These are phyloP conservation scores for Mitragyna speciosa DNA, from an alignment of 257 asterid species.

Conservation along the genomic window DNA sequence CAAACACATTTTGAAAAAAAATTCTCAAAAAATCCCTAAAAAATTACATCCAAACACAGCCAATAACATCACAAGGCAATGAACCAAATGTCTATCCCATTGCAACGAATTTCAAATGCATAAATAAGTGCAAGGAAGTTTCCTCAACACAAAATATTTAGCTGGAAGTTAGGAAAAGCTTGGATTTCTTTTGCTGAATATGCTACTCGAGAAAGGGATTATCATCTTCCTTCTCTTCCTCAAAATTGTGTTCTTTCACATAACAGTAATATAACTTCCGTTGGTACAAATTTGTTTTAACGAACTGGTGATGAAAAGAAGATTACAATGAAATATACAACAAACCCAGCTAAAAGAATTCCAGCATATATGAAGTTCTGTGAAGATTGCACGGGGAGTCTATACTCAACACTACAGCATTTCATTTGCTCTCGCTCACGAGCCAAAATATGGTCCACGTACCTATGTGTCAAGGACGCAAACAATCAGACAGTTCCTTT, in stretches of 20 bases:
- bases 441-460: conserved; percentile 75
- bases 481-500: background rate
- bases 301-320: conserved; percentile 87
- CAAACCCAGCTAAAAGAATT: conserved; percentile 88
- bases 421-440: conserved; percentile 88
- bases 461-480: conserved; percentile 42
- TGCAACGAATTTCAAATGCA: too few relatives aligned
- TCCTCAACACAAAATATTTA: too few relatives aligned
- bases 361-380: conserved; percentile 88
- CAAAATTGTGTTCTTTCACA: conserved; percentile 20
- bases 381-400: conserved; percentile 61
- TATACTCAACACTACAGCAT: conserved; percentile 85
- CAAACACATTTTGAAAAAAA: too few relatives aligned
- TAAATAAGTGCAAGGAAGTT: too few relatives aligned
- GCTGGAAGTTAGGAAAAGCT: too few relatives aligned
- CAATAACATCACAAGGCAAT: too few relatives aligned
- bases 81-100: too few relatives aligned
- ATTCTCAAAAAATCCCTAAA: too few relatives aligned
- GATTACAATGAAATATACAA: conserved; percentile 82
- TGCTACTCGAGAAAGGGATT: background rate
- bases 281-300: conserved; percentile 24
- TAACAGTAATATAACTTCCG: background rate
- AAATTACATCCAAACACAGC: too few relatives aligned
- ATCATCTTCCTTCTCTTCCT: background rate
- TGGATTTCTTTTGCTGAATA: too few relatives aligned